Evolutionary conservation across 164 flowering plant genomes (phyloP), one percentile per base, ranked within the genome.

Genomic region (Houttuynia cordata): DNA sequence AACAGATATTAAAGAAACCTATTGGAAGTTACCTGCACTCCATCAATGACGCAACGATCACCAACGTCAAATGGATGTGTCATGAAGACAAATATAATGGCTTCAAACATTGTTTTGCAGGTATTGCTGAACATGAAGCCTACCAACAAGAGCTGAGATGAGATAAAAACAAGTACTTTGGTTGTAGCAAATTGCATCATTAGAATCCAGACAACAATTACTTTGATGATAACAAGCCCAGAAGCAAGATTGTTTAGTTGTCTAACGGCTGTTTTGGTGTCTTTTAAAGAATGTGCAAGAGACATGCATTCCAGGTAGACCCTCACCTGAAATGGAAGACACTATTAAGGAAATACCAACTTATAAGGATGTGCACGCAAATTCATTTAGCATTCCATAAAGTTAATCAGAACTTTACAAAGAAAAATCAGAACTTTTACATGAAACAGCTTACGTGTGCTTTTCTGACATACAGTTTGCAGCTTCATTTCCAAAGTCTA

Each of bases 31-130:
- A 87, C 98, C 94, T 81, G 88, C n/a, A 84, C 82, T 37, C 96
- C 97, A 71, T 93, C 98, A 60, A 93, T 64, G 57, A 90, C 96
- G 69, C 98, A 93, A 24, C 92, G 87, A 64, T 93, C 98, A 13
- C 98, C 98, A 9, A 93, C 95, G 64, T 90, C 98, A 71, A 79
- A 93, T 10, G 97, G 96, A 70, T 92, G 98, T 86, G 83, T 84
- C 60, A 87, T 83, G 56, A 93, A 93, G 13, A 87, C 94, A 68
- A 93, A 90, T 49, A 93, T 78, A 71, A 90, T 78, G 61, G 90
- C 84, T 74, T 93, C 97, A 69, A 93, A 90, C 15, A 84, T 67
- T 24, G 79, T 80, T 75, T 83, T 93, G 72, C 75, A 78, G 1
- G 91, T 79, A 70, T 86, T 86, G 7, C 96, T 94, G 57, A 93